phyloP scores from a whole-genome alignment of 1,284 basidiomycete genomes.

The Rhodotorula sp. region DNA sequence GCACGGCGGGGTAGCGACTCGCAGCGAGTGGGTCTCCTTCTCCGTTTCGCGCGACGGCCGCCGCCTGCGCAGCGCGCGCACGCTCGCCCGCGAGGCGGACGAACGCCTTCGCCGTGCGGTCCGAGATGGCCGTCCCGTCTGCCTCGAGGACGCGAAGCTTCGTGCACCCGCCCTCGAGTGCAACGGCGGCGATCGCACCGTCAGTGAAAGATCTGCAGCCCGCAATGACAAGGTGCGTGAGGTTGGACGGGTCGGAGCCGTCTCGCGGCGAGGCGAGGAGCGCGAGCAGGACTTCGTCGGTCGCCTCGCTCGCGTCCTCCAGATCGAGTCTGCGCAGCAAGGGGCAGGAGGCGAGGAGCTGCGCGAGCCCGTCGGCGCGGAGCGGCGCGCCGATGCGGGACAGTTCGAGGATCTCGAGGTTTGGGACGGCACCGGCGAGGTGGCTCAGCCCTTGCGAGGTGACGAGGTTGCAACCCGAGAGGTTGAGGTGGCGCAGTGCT shows the following conservation, averaged over 20 bases:
- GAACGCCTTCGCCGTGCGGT: conserved; percentile 58
- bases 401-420: conserved; percentile 76
- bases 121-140: conserved; percentile 74
- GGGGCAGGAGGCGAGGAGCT: conserved; percentile 69
- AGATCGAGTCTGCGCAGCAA: conserved; percentile 75
- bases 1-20: conserved; percentile 1
- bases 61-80: neutral
- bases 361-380: conserved; percentile 69
- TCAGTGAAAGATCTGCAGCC: conserved; percentile 66
- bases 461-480: conserved; percentile 73
- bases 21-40: neutral
- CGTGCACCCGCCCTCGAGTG: conserved; percentile 60
- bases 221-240: conserved; percentile 67
- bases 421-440: conserved; percentile 56
- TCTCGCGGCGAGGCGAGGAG: conserved; percentile 56
- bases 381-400: conserved; percentile 71
- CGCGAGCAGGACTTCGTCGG: conserved; percentile 67
- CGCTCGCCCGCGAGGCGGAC: neutral
- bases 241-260: conserved; percentile 58
- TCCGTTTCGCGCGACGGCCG: neutral
- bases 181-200: conserved; percentile 64
- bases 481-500: conserved; percentile 69
- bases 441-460: conserved; percentile 72
- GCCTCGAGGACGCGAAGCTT: conserved; percentile 68
- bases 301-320: conserved; percentile 75